A percentile compares a stretch with the other conserved stretches of the same genome.
Evolutionary conservation across 345 rosid genomes (phyloP).

Genomic region (Moricandia moricandioides): DNA sequence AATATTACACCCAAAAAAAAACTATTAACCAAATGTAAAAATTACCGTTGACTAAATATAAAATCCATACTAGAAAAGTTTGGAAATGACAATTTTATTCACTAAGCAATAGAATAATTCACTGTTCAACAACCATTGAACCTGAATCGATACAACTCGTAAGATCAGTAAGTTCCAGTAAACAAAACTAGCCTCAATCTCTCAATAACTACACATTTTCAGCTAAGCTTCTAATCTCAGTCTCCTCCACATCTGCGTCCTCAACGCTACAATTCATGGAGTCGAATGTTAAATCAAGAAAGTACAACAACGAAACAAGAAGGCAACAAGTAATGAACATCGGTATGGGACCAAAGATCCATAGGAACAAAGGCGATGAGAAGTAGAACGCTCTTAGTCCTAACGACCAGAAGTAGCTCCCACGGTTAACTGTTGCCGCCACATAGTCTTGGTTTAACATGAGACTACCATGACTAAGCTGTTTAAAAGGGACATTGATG

Average conservation of each 20-base stretch:
- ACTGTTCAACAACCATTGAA: conserved; percentile 36
- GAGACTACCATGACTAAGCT: conserved; percentile 36
- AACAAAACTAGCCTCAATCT: conserved; percentile 6
- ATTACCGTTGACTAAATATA: too few relatives aligned
- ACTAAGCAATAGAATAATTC: neutral
- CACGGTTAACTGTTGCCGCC: conserved; percentile 62
- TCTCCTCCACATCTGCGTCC: conserved; percentile 28
- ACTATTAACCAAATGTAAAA: too few relatives aligned
- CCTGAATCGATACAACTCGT: conserved; percentile 27
- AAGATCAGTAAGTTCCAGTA: neutral
- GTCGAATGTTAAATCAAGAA: conserved; percentile 58
- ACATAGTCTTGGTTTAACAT: conserved; percentile 58
- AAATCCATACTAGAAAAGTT: neutral
- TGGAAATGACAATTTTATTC: conserved; percentile 10
- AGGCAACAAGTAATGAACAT: conserved; percentile 61
- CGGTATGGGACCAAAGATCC: conserved; percentile 90
- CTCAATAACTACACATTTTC: conserved; percentile 23
- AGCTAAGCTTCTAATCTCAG: conserved; percentile 31
- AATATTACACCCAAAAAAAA: neutral
- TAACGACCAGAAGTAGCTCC: conserved; percentile 88
- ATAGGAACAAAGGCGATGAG: conserved; percentile 77
- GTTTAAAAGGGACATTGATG: conserved; percentile 71
- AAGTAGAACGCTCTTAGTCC: conserved; percentile 87
- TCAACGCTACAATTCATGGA: conserved; percentile 43
- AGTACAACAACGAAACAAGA: conserved; percentile 60